These are phyloP conservation scores for Metschnikowia cerradonensis DNA, from an alignment of 805 yeast species.

Conservation along the genomic window DNA sequence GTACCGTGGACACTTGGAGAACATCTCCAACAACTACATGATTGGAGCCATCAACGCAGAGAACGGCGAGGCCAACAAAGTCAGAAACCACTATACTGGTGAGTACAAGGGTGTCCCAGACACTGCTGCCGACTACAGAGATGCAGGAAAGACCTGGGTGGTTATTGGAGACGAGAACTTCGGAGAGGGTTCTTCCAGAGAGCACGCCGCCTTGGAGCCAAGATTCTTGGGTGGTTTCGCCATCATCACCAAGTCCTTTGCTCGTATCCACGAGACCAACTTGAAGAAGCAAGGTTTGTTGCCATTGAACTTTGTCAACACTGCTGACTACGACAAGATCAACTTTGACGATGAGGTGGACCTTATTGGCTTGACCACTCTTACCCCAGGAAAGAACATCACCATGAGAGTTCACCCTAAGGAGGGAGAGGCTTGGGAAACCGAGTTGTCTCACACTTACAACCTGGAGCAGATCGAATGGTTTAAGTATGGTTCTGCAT, in stretches of 20 bases:
- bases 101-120: conserved; percentile 94
- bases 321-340: conserved; percentile 90
- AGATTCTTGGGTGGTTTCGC: conserved; percentile 98
- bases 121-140: conserved; percentile 93
- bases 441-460: conserved; percentile 93
- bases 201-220: conserved; percentile 99
- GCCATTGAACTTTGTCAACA: conserved; percentile 90
- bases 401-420: conserved; percentile 69
- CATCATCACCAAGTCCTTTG: conserved; percentile 95
- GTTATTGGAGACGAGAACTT: conserved; percentile 98
- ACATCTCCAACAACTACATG: conserved; percentile 98
- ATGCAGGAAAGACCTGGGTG: conserved; percentile 89
- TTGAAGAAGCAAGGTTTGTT: conserved; percentile 98
- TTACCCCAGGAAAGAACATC: conserved; percentile 91
- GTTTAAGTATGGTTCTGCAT: conserved; percentile 99
- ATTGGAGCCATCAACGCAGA: conserved; percentile 98
- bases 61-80: conserved; percentile 89
- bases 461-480: conserved; percentile 96
- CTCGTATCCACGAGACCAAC: conserved; percentile 99
- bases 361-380: conserved; percentile 73
- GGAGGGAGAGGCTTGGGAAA: conserved; percentile 81
- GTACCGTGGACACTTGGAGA: conserved; percentile 99
- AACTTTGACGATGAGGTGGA: conserved; percentile 87
- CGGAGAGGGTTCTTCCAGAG: conserved; percentile 99
- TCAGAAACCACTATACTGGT: conserved; percentile 89